Percentiles rank a stretch among this genome's conserved stretches.
Evolutionary conservation across 352 stramenopile genomes (phyloP).

Genomic region (Globisporangium abappressorium): DNA sequence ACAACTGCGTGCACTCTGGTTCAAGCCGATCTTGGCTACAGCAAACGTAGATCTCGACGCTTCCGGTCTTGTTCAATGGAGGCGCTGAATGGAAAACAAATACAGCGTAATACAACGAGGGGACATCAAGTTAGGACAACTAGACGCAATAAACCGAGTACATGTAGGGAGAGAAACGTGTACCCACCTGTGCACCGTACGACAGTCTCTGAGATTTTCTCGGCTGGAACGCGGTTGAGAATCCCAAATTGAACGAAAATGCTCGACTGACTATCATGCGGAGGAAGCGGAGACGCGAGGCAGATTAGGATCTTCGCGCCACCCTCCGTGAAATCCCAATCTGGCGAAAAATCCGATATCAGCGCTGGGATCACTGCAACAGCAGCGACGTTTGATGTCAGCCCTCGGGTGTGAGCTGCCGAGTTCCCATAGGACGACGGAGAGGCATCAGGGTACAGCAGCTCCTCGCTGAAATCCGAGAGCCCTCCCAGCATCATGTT

Average conservation of each 20-base stretch:
- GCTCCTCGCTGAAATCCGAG: slow-evolving; percentile 26
- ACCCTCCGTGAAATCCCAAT: slow-evolving; percentile 76
- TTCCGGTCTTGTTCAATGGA: slow-evolving; percentile 30
- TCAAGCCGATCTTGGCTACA: slow-evolving; percentile 23
- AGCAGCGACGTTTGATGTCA: not conserved
- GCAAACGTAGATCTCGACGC: slow-evolving; percentile 63
- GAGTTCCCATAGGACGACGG: not conserved
- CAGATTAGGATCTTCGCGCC: slow-evolving; percentile 86
- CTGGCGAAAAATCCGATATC: slow-evolving; percentile 82
- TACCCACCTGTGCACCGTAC: slow-evolving; percentile 70
- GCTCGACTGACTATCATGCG: slow-evolving; percentile 21
- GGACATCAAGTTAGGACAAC: slow-evolving; percentile 4
- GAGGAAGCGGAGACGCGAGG: slow-evolving; percentile 42
- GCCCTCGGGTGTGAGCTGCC: not conserved
- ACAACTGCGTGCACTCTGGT: slow-evolving; percentile 41
- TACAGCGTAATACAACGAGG: not conserved
- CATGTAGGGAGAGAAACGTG: not conserved
- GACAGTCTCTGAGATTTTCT: slow-evolving; percentile 70
- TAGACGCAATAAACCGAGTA: not conserved
- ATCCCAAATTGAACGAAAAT: slow-evolving; percentile 79
- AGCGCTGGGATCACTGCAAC: slow-evolving; percentile 34
- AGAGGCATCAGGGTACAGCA: slow-evolving; percentile 30
- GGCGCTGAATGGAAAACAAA: slow-evolving; percentile 33
- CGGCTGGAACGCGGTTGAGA: slow-evolving; percentile 34
- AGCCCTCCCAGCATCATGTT: slow-evolving; percentile 15